Percentiles rank a stretch among this genome's conserved stretches.
Evolutionary conservation across 805 yeast species (phyloP).

Genomic region (Yarrowia sp.): DNA sequence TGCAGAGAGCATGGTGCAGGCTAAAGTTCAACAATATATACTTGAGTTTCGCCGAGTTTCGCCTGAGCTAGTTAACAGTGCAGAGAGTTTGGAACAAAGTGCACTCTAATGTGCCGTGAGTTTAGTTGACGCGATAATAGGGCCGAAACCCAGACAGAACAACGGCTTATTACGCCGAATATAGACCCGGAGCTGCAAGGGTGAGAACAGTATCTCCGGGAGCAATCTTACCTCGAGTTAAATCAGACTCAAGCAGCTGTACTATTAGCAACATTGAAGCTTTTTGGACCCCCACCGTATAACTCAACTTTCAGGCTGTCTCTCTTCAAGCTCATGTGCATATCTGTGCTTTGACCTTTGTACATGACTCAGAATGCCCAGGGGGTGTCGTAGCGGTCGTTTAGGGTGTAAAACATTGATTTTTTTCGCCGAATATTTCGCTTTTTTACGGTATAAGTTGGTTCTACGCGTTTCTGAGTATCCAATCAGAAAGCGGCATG

Average conservation of each 20-base stretch:
- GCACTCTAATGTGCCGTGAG: neutral
- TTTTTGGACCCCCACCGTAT: neutral
- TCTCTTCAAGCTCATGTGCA: constrained; percentile 1
- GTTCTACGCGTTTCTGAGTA: neutral
- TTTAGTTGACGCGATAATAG: constrained; percentile 1
- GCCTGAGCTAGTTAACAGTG: neutral
- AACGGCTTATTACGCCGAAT: constrained; percentile 1
- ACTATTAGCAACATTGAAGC: too few species aligned
- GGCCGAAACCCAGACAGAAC: neutral
- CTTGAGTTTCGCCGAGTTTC: neutral
- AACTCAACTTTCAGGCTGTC: constrained; percentile 7
- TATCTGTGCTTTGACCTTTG: neutral
- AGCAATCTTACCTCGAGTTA: neutral
- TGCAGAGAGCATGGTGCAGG: neutral
- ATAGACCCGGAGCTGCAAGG: neutral
- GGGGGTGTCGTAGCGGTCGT: neutral
- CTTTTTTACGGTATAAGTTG: neutral
- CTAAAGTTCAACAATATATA: constrained; percentile 1
- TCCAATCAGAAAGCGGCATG: constrained; percentile 49
- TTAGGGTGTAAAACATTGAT: neutral
- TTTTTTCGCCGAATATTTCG: neutral
- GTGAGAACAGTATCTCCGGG: neutral
- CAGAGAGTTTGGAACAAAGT: constrained; percentile 26
- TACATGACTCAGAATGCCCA: neutral
- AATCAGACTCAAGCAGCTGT: neutral